Evolutionary conservation across 345 rosid species (phyloP).

Genomic region (Abelmoschus esculentus): DNA sequence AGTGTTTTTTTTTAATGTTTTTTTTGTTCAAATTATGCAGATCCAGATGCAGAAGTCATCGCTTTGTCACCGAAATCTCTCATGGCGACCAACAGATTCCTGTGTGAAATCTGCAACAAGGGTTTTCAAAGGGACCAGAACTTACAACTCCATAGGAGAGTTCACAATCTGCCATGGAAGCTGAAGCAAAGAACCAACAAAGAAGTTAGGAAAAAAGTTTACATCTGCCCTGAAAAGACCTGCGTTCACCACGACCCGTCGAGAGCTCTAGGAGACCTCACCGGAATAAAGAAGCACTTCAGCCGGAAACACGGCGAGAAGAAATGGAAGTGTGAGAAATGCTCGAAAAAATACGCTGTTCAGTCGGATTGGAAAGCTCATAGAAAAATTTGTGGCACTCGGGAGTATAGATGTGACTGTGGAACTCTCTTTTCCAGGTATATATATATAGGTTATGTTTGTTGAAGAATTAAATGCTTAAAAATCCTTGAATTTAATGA

Average conservation of each 20-base stretch:
- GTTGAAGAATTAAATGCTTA: constrained; percentile 5
- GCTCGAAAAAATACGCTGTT: constrained; percentile 81
- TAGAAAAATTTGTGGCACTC: constrained; percentile 78
- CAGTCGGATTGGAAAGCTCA: constrained; percentile 96
- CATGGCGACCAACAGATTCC: constrained; percentile 70
- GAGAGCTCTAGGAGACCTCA: constrained; percentile 13
- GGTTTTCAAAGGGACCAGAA: constrained; percentile 92
- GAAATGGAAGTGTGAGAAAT: constrained; percentile 41
- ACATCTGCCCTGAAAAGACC: constrained; percentile 24
- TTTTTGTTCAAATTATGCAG: constrained; percentile 22
- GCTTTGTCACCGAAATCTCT: constrained; percentile 78
- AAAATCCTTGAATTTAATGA: constrained; percentile 3
- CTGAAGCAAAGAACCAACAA: constrained; percentile 72
- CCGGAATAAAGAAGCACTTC: constrained; percentile 15
- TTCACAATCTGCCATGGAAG: constrained; percentile 93
- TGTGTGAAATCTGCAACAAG: constrained; percentile 86
- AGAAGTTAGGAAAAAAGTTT: constrained; percentile 40
- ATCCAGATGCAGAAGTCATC: constrained; percentile 84
- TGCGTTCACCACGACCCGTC: constrained; percentile 15
- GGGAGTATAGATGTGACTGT: constrained; percentile 82
- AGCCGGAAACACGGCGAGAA: constrained; percentile 15
- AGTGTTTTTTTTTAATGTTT: not conserved
- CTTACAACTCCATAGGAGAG: constrained; percentile 75
- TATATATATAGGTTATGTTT: not conserved
- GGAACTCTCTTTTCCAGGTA: constrained; percentile 90